Evolutionary conservation across 495 filamentous ascomycete species (phyloP), one percentile per base, ranked within the genome.

Genomic region (Niebla homalea): DNA sequence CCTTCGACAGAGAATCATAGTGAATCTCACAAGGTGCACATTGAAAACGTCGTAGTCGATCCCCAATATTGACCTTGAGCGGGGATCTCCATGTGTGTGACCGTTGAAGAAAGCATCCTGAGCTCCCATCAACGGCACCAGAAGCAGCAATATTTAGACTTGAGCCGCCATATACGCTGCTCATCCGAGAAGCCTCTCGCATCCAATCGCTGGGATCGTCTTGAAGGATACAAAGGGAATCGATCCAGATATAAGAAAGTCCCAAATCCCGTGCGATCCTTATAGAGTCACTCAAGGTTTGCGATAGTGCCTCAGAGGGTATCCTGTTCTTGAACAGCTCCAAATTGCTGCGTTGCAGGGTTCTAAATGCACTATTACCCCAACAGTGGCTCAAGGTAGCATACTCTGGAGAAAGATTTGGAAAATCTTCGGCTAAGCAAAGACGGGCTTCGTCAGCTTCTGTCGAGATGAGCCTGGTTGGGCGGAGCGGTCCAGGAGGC

Each of bases 341-440:
- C 6, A 41, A 4, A n/a, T 37, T 49, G 1, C 26, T 23, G 21
- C 36, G 36, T 19, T 19, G 50, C 20, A 50, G 19, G 32, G 16
- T 42, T 11, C 44, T 8, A 19, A 35, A 19, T 44, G 49, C 23
- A 21, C 19, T 54, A 10, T 46, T 40, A 29, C 55, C 55, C 55
- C 55, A 57, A 32, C 55, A 51, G 20, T 57, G 46, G 47, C 55
- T 57, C 29, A 55, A 23, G 1, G 53, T 38, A 16, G 40, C 49
- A 41, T 55, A 55, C 25, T 51, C 51, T 48, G 41, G 41, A 32
- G 41, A 18, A 32, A 10, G 26, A 1, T 32, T 10, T 32, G 26
- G 6, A 32, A 32, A 7, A 3, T 32, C 26, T 7, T 32, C 26
- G 1, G 26, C 7, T 11, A 32, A 32, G 26, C 26, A 32, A 32